phyloP scores from a whole-genome alignment of 1,284 basidiomycete genomes.

The Irpex sp. region DNA sequence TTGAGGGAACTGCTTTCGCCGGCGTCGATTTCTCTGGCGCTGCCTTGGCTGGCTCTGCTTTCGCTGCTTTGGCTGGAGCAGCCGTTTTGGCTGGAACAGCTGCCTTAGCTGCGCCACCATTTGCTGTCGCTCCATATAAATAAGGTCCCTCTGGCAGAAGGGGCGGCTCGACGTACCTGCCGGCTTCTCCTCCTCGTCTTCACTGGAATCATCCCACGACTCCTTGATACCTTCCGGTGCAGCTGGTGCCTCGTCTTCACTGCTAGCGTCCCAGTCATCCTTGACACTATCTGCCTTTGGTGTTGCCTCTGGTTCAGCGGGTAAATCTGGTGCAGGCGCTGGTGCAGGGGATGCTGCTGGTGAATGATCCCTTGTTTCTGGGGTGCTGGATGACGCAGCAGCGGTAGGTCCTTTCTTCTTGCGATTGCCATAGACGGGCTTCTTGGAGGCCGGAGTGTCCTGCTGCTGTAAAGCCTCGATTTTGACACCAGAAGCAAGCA shows the following conservation, averaged over 20 bases:
- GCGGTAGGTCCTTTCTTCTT: slow-evolving; percentile 58
- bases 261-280: slow-evolving; percentile 84
- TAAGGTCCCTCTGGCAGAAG: neutral
- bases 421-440: slow-evolving; percentile 76
- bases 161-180: slow-evolving; percentile 9
- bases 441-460: slow-evolving; percentile 52
- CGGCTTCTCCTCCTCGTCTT: slow-evolving; percentile 50
- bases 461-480: slow-evolving; percentile 81
- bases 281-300: slow-evolving; percentile 44
- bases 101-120: slow-evolving; percentile 4
- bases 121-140: neutral
- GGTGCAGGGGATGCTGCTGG: slow-evolving; percentile 47
- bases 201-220: slow-evolving; percentile 85
- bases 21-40: slow-evolving; percentile 15
- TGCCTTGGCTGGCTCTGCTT: slow-evolving; percentile 20
- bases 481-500: slow-evolving; percentile 86
- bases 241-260: slow-evolving; percentile 42
- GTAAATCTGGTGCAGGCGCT: slow-evolving; percentile 32
- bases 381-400: slow-evolving; percentile 32
- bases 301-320: slow-evolving; percentile 19
- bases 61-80: slow-evolving; percentile 9
- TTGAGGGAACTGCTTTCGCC: slow-evolving; percentile 27
- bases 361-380: slow-evolving; percentile 32
- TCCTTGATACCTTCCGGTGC: slow-evolving; percentile 57
- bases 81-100: slow-evolving; percentile 9